Base-by-base conservation (phyloP, 495 filamentous ascomycete species). In the Massariosphaeria phaeospora region DNA sequence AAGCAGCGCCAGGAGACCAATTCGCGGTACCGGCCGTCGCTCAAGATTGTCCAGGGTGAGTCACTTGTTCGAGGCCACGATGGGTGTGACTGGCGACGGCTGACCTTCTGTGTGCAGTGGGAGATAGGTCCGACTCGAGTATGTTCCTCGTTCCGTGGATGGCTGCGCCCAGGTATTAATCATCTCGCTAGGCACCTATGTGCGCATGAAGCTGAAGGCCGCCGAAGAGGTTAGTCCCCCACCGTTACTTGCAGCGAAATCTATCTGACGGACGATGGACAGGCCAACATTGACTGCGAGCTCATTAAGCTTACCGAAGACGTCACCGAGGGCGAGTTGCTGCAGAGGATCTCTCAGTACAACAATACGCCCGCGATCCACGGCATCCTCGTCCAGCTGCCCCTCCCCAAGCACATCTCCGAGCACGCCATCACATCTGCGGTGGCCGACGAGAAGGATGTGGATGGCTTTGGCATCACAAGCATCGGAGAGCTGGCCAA, bases 131-230 rank as follows among this genome's bases (percentile, higher is more conserved):
- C 45, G 93, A 98, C 75, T 96, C 91, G 20, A 90, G 91, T 93
- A 75, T 67, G 86, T 72, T 27, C 2, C 7, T 12, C 35, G 17
- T 35, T 17, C 29, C 23, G 23, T 15, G 31, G 18, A 27, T 23
- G n/a, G 40, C 52, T 33, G 18, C 10, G 44, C 18, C 20, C 34
- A 47, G 17, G 34, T 33, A 48, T 59, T 61, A 48, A 63, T n/a
- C n/a, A n/a, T 56, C 10, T 42, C 23, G 31, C 6, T 39, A 93
- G 87, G 85, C 67, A 97, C 93, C 33, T 98, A 98, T 87, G 91
- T 98, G 69, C 89, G 89, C 73, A 98, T 98, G 93, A 98, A 98
- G 74, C 70, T 96, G 64, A 97, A 96, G 77, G 93, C 93, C 50
- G 93, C 93, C 25, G 79, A 91, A 69, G 91, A 98, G 79, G 88